Evolutionary conservation across 169 alveolate species (phyloP), one percentile per base, ranked within the genome.

Genomic region (Plasmodium ovale): DNA sequence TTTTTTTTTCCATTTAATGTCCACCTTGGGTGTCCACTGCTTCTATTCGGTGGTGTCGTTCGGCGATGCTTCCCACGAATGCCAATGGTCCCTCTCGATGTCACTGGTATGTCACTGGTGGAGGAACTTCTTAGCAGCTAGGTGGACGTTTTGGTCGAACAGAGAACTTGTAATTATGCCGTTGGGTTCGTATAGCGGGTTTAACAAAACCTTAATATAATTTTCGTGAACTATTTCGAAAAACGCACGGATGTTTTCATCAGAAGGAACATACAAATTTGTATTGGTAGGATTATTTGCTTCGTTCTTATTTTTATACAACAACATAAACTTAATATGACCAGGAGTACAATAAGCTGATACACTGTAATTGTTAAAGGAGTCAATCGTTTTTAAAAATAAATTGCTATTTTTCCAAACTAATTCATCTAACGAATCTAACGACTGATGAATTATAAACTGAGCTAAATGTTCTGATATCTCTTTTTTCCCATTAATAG

Each of bases 271-370:
- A 39, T 85, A 53, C 14, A 94, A 92, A 23, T 77, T 82, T 14
- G 87, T 51, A 14, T 29, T 39, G 1, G 77, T 47, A 23, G 73
- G 14, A 33, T 29, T 91, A n/a, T 49, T 19, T 0, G 47, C 4
- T 35, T 72, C 92, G 37, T 72, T 54, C 35, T 44, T 64, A 68
- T 94, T 91, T 25, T 95, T 93, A 16, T 96, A 95, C 9, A 96
- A 93, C 27, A 96, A 94, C 74, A 96, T 70, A 42, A 96, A 92
- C 53, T 91, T 93, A 12, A 92, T 79, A 87, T 96, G 97, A 21
- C 97, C 95, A 51, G 95, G 88, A 2, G 98, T 96, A 60, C 96
- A 96, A 59, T 93, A 96, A 25, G 97, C 98, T 10, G 97, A 95
- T 27, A 96, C 98, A 4, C 94, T 79, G 35, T 96, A 89, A 51